Evolutionary conservation across 805 yeast species (phyloP).

Genomic region (Candida nitratophila): DNA sequence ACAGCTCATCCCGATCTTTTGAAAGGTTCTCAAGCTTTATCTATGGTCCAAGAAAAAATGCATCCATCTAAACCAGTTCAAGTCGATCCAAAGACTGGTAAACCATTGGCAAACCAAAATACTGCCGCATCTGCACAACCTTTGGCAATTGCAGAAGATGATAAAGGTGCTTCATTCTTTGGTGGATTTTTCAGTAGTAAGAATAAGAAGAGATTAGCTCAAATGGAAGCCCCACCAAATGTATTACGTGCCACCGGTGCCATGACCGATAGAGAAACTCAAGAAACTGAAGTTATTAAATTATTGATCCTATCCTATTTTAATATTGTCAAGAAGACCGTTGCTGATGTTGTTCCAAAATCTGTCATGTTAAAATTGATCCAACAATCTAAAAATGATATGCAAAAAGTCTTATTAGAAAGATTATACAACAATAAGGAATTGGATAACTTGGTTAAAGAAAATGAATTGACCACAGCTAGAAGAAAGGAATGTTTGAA

Average conservation of each 20-base stretch:
- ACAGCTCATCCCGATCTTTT: slow-evolving; percentile 97
- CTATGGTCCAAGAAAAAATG: slow-evolving; percentile 81
- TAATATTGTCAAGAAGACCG: slow-evolving; percentile 86
- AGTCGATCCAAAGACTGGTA: slow-evolving; percentile 87
- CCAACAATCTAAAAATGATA: slow-evolving; percentile 73
- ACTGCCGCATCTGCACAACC: slow-evolving; percentile 21
- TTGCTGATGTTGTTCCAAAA: slow-evolving; percentile 91
- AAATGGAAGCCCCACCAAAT: slow-evolving; percentile 97
- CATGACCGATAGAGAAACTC: slow-evolving; percentile 90
- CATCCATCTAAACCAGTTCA: slow-evolving; percentile 69
- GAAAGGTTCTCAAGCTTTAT: slow-evolving; percentile 93
- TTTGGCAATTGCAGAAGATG: slow-evolving; percentile 31
- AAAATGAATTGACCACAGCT: slow-evolving; percentile 87
- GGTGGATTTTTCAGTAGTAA: slow-evolving; percentile 92
- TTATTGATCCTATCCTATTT: slow-evolving; percentile 85
- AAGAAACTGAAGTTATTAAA: slow-evolving; percentile 96
- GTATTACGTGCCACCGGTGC: slow-evolving; percentile 88
- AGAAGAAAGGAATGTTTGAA: slow-evolving; percentile 90
- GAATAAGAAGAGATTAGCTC: slow-evolving; percentile 88
- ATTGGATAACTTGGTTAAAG: slow-evolving; percentile 74
- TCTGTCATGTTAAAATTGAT: slow-evolving; percentile 92
- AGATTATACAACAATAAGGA: slow-evolving; percentile 75
- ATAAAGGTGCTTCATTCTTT: slow-evolving; percentile 72
- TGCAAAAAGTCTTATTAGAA: slow-evolving; percentile 85
- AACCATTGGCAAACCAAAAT: slow-evolving; percentile 47